phyloP scores from a whole-genome alignment of 1,284 basidiomycete species.

The Rhodotorula sp. region DNA sequence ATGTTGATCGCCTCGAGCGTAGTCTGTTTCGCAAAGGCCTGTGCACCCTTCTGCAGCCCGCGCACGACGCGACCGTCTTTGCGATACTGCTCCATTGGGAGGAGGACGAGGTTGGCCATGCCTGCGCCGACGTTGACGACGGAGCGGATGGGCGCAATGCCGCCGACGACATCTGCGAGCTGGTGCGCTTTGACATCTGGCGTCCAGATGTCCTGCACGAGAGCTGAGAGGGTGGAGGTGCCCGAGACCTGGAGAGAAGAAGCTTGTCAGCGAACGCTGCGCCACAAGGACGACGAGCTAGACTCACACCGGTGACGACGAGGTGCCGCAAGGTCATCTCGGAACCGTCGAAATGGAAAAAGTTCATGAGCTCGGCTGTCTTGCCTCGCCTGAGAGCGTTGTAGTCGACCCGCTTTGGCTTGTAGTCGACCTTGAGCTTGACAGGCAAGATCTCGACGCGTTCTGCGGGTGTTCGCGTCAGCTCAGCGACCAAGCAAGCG shows the following conservation, averaged over 20 bases:
- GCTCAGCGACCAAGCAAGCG: not conserved
- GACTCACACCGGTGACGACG: constrained; percentile 79
- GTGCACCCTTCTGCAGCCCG: constrained; percentile 91
- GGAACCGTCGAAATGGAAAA: constrained; percentile 98
- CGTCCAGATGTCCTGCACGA: constrained; percentile 96
- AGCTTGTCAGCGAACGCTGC: constrained; percentile 52
- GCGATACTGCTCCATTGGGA: constrained; percentile 95
- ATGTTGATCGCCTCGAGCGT: constrained; percentile 92
- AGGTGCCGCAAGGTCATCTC: constrained; percentile 96
- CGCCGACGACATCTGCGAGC: constrained; percentile 94
- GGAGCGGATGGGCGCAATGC: constrained; percentile 90
- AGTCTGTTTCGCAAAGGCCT: constrained; percentile 86
- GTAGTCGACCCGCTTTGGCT: constrained; percentile 95
- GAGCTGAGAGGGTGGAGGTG: constrained; percentile 80
- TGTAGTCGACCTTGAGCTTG: constrained; percentile 90
- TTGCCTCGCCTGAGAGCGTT: constrained; percentile 83
- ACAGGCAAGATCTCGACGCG: constrained; percentile 81
- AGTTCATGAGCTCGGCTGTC: constrained; percentile 98
- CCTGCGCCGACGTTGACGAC: constrained; percentile 96
- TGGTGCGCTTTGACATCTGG: constrained; percentile 99
- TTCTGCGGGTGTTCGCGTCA: constrained; percentile 39
- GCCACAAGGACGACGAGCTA: not conserved
- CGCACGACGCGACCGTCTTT: constrained; percentile 91
- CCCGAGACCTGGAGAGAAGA: constrained; percentile 68
- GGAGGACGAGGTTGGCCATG: constrained; percentile 87